Percentiles rank a stretch among this genome's conserved stretches.
phyloP scores from a whole-genome alignment of 139 green algal species.

The Micractinium conductrix region DNA sequence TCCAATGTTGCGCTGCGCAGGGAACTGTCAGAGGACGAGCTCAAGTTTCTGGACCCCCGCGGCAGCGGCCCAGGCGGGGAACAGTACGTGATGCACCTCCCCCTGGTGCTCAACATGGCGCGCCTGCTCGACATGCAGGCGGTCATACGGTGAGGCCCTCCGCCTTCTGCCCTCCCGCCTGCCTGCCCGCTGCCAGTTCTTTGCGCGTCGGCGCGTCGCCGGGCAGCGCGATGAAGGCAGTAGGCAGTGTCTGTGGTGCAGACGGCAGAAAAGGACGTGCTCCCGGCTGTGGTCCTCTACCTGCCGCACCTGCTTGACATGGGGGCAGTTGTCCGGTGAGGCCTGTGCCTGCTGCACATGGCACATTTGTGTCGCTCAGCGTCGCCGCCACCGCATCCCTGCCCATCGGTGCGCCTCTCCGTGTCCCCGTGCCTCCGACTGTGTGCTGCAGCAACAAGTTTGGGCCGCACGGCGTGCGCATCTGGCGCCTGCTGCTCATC shows the following conservation, averaged over 20 bases:
- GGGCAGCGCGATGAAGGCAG: no score
- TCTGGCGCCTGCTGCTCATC: slow-evolving; percentile 79
- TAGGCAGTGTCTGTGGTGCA: no score
- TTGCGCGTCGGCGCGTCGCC: no score
- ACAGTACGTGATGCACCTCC: slow-evolving; percentile 51
- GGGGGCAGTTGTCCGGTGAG: slow-evolving; percentile 30
- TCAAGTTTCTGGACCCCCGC: slow-evolving; percentile 44
- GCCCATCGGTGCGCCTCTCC: no score
- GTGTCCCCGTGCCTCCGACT: no score
- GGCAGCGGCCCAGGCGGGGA: slow-evolving; percentile 26
- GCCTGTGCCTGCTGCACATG: background rate
- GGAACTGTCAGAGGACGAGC: slow-evolving; percentile 37
- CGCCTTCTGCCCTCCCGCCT: no score
- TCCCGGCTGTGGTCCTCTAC: slow-evolving; percentile 44
- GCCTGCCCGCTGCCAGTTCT: no score
- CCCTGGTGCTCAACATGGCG: slow-evolving; percentile 43
- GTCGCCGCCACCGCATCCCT: no score
- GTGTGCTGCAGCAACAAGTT: slow-evolving; percentile 53
- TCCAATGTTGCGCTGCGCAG: slow-evolving; percentile 3
- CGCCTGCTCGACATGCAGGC: slow-evolving; percentile 51
- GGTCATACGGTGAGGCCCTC: slow-evolving; percentile 47
- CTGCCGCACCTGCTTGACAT: slow-evolving; percentile 43
- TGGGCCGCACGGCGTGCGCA: slow-evolving; percentile 68
- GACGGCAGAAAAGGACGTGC: slow-evolving; percentile 46
- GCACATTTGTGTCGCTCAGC: background rate